Conservation (phyloP, 2,329 filamentous ascomycete species). For the Plenodomus biglobosus region DNA sequence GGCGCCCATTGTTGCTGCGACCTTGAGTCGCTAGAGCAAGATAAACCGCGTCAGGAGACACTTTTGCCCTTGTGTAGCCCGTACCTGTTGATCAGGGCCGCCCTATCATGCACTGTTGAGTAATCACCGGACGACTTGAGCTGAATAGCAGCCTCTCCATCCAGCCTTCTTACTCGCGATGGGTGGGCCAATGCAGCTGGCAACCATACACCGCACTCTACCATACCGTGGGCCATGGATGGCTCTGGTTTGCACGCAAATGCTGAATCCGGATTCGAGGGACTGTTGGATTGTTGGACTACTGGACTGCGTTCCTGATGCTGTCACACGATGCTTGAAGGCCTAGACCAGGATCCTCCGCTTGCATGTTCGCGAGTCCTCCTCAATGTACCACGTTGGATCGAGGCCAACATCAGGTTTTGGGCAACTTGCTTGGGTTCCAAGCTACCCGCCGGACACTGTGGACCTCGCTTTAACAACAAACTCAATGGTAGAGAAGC, state of each 20-base stretch:
- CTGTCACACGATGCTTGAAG: neutral
- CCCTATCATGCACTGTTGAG: neutral
- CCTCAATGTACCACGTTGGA: neutral
- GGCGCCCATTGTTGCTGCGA: neutral
- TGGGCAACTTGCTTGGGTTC: no score
- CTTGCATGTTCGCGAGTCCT: neutral
- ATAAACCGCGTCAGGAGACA: no score
- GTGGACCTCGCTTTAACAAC: no score
- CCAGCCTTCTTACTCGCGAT: neutral
- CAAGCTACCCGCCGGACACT: no score
- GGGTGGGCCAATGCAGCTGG: neutral
- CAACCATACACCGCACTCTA: neutral
- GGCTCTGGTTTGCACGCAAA: neutral
- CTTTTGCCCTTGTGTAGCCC: neutral
- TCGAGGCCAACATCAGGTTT: neutral
- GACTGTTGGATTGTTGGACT: neutral
- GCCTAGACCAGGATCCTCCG: neutral
- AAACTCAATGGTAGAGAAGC: no score
- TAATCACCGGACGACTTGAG: neutral
- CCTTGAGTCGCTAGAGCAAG: neutral
- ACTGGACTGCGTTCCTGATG: neutral
- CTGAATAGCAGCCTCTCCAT: no score
- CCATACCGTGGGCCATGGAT: neutral
- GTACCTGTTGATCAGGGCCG: neutral
- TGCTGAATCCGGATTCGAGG: neutral